phyloP scores from a whole-genome alignment of 345 rosid genomes.

The Populus simonii region DNA sequence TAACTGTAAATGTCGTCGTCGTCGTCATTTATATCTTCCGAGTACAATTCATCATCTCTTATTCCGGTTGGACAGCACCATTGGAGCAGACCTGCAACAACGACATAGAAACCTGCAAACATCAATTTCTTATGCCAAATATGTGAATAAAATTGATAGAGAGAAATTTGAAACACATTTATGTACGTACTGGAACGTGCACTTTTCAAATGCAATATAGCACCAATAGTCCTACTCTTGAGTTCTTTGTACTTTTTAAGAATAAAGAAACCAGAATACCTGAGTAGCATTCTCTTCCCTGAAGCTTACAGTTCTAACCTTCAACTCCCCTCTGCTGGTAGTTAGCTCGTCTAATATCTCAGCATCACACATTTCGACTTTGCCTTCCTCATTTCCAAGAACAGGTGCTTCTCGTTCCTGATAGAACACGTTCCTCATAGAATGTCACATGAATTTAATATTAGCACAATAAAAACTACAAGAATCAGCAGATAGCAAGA shows the following conservation, averaged over 20 bases:
- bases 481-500: not conserved
- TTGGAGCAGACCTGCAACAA: not conserved
- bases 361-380: slow-evolving; percentile 41
- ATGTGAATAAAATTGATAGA: too few relatives aligned
- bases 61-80: not conserved
- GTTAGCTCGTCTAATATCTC: slow-evolving; percentile 78
- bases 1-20: too few relatives aligned
- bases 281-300: slow-evolving; percentile 27
- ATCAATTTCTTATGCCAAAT: not conserved
- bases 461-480: not conserved
- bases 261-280: not conserved
- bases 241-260: not conserved
- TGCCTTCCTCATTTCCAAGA: slow-evolving; percentile 27
- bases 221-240: not conserved
- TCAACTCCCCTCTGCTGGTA: slow-evolving; percentile 77
- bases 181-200: not conserved
- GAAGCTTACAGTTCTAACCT: slow-evolving; percentile 53
- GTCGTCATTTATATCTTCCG: too few relatives aligned
- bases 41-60: too few relatives aligned
- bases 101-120: not conserved
- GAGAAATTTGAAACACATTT: not conserved
- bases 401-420: slow-evolving; percentile 36
- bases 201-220: too few relatives aligned
- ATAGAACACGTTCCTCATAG: not conserved
- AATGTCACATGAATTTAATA: not conserved